A percentile compares a stretch with the other conserved stretches of the same genome.
Evolutionary conservation across 805 yeast species (phyloP).

Genomic region (Candida fluviatilis): DNA sequence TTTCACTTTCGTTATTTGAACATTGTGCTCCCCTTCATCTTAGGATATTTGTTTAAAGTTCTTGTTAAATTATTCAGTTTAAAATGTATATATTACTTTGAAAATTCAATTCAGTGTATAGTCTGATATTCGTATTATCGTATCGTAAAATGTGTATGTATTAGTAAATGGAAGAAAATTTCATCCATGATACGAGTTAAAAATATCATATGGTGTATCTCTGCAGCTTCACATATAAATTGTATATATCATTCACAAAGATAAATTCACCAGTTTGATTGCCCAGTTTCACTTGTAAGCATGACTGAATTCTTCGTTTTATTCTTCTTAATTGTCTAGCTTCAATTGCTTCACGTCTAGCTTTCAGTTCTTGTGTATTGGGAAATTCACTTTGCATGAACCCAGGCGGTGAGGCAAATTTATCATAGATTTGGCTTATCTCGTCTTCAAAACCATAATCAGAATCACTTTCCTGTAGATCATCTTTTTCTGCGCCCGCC

Average conservation of each 20-base stretch:
- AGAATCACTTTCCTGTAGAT: conserved; percentile 13
- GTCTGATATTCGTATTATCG: too few species aligned
- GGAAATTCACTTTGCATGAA: conserved; percentile 37
- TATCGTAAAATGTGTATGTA: too few species aligned
- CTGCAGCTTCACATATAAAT: conserved; percentile 19
- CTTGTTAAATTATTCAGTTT: too few species aligned
- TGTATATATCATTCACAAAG: conserved; percentile 27
- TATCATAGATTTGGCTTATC: conserved; percentile 30
- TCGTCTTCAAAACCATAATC: conserved; percentile 10
- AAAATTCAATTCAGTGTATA: too few species aligned
- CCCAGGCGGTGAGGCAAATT: conserved; percentile 38
- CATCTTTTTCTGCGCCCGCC: conserved; percentile 7
- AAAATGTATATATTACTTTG: too few species aligned
- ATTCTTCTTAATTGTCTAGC: conserved; percentile 24
- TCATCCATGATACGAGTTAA: too few species aligned
- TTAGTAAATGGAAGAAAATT: too few species aligned
- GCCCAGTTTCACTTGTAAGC: conserved; percentile 13
- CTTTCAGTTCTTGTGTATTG: conserved; percentile 25
- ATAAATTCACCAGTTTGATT: conserved; percentile 27
- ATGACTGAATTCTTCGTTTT: conserved; percentile 22
- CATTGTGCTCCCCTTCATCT: too few species aligned
- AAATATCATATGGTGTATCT: conserved; percentile 5
- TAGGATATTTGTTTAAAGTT: too few species aligned
- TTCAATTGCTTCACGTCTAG: conserved; percentile 16
- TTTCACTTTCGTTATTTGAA: too few species aligned